phyloP scores from a whole-genome alignment of 2,329 filamentous ascomycete species.

The Aspergillus vadensis region DNA sequence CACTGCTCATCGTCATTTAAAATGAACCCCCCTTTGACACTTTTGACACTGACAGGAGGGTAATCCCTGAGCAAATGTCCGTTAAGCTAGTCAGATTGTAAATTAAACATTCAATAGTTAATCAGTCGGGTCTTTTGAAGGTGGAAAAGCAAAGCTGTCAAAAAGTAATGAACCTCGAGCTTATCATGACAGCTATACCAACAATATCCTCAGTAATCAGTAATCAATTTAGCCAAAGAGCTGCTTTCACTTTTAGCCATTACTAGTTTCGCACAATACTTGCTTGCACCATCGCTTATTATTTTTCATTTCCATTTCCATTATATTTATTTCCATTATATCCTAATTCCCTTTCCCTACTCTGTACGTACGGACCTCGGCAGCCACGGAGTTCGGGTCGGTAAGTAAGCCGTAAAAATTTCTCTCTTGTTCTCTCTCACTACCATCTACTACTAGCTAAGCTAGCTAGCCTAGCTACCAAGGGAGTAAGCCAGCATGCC shows the following conservation, averaged over 20 bases:
- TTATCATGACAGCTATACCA: neutral
- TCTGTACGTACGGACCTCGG: neutral
- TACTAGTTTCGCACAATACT: neutral
- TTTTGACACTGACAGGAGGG: slow-evolving; percentile 5
- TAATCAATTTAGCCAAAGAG: neutral
- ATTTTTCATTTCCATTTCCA: too few species aligned
- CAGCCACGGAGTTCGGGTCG: slow-evolving; percentile 1
- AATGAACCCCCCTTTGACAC: slow-evolving; percentile 4
- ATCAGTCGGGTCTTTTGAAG: neutral
- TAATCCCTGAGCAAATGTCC: neutral
- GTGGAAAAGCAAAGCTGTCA: neutral
- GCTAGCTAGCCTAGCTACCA: too few species aligned
- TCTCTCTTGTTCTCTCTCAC: neutral
- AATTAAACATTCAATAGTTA: slow-evolving; percentile 2
- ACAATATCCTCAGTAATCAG: too few species aligned
- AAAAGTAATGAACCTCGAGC: too few species aligned
- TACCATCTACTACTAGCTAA: too few species aligned
- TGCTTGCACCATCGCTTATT: neutral
- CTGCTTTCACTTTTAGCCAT: neutral
- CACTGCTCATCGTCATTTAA: slow-evolving; percentile 14
- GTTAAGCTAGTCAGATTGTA: slow-evolving; percentile 2
- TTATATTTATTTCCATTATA: too few species aligned
- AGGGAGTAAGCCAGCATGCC: neutral
- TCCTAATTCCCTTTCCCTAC: too few species aligned
- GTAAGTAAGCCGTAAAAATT: neutral